Evolutionary conservation across 805 yeast genomes (phyloP).

Genomic region (Babjeviella inositovora): DNA sequence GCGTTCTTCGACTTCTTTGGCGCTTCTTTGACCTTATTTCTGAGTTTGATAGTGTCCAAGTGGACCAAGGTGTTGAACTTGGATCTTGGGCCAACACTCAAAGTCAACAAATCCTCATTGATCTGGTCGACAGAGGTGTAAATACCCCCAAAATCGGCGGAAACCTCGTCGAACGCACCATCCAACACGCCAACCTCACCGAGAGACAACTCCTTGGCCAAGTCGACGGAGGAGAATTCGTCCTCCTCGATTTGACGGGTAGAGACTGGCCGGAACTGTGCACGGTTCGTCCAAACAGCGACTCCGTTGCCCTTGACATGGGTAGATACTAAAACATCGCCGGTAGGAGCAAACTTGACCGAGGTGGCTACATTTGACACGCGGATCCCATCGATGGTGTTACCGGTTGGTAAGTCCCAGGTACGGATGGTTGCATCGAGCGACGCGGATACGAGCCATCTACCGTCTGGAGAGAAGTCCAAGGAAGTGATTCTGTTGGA

Average conservation of each 20-base stretch:
- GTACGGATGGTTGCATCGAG: constrained; percentile 83
- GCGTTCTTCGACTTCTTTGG: constrained; percentile 72
- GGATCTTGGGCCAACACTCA: constrained; percentile 62
- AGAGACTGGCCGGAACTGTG: constrained; percentile 68
- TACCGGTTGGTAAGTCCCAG: constrained; percentile 96
- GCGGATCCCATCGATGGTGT: constrained; percentile 83
- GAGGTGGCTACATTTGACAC: constrained; percentile 70
- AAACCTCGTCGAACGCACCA: constrained; percentile 51
- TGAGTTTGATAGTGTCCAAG: constrained; percentile 66
- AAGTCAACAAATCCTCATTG: constrained; percentile 43
- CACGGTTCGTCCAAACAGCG: constrained; percentile 79
- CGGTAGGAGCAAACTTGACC: constrained; percentile 69
- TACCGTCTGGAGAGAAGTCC: constrained; percentile 88
- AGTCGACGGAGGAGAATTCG: constrained; percentile 67
- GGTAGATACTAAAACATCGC: constrained; percentile 82
- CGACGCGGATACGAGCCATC: constrained; percentile 80
- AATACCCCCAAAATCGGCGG: constrained; percentile 12
- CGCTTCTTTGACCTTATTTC: constrained; percentile 84
- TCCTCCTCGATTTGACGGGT: constrained; percentile 64
- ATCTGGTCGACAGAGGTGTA: constrained; percentile 51
- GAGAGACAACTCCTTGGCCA: too few species aligned
- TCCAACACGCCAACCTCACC: constrained; percentile 58
- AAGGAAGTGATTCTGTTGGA: constrained; percentile 72
- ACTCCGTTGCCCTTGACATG: constrained; percentile 88
- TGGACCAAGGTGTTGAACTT: constrained; percentile 69